These are phyloP conservation scores for Teratosphaeria pseudoeucalypti DNA, from an alignment of 2,329 filamentous ascomycete genomes.

Conservation along the genomic window DNA sequence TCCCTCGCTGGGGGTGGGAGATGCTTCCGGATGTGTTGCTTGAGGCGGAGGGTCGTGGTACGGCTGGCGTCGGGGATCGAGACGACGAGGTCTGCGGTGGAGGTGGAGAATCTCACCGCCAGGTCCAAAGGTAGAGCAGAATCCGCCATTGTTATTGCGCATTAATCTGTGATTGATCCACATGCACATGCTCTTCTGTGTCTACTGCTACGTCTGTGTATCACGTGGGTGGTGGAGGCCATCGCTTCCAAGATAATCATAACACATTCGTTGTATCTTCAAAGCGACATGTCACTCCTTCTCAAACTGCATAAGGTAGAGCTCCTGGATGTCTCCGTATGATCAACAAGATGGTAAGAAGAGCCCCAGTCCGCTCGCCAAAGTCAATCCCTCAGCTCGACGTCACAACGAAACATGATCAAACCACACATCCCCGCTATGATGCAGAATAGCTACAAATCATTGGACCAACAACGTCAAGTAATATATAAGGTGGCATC, in stretches of 20 bases:
- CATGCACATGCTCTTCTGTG: background rate
- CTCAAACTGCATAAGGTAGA: background rate
- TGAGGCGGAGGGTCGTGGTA: constrained; percentile 68
- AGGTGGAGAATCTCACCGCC: constrained; percentile 81
- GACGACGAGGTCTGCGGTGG: constrained; percentile 72
- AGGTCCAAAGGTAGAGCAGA: constrained; percentile 46
- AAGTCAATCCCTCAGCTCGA: background rate
- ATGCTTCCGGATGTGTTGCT: constrained; percentile 66
- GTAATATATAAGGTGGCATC: background rate
- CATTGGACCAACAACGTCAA: background rate
- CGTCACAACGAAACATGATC: background rate
- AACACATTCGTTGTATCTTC: background rate
- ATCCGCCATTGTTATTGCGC: background rate
- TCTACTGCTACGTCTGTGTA: background rate
- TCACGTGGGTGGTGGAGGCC: background rate
- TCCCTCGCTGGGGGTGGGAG: constrained; percentile 53
- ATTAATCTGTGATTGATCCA: background rate
- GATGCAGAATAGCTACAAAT: background rate
- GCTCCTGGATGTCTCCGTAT: too few species aligned
- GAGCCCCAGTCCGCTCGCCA: background rate
- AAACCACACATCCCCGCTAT: background rate
- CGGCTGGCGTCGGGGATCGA: constrained; percentile 57
- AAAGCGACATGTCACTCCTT: background rate
- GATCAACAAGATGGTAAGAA: too few species aligned
- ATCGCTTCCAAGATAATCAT: background rate